These are phyloP conservation scores for Candida methanosorbosa DNA, from an alignment of 805 yeast species.

Conservation along the genomic window DNA sequence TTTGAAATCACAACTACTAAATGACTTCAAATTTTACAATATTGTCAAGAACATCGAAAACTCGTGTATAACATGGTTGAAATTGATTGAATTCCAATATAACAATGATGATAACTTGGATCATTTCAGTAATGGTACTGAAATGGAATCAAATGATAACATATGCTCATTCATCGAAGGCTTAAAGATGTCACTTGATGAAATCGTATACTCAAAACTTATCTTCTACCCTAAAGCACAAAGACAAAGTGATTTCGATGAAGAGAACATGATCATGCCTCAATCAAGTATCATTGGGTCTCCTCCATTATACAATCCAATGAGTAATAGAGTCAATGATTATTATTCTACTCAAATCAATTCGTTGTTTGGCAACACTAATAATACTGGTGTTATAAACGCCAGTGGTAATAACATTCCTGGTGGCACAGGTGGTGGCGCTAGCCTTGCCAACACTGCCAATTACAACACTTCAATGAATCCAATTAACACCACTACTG, in stretches of 20 bases:
- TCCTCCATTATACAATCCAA: no score
- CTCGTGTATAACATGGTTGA: conserved; percentile 18
- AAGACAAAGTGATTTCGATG: no score
- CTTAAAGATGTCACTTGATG: conserved; percentile 8
- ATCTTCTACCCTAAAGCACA: background rate
- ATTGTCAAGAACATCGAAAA: conserved; percentile 18
- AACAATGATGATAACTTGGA: conserved; percentile 5
- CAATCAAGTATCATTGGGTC: no score
- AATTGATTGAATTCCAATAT: conserved; percentile 10
- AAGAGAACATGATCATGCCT: no score
- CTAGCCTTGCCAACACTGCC: conserved; percentile 9
- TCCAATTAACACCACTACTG: conserved; percentile 1
- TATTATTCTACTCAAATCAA: no score
- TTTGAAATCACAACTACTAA: conserved; percentile 11
- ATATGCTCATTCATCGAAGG: conserved; percentile 10
- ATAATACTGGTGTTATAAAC: no score
- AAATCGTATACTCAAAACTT: conserved; percentile 12
- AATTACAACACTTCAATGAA: conserved; percentile 12
- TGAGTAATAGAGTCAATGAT: no score
- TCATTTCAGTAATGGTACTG: conserved; percentile 6
- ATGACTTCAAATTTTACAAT: conserved; percentile 16
- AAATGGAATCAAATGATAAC: conserved; percentile 9
- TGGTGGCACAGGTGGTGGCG: conserved; percentile 2
- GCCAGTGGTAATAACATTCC: conserved; percentile 4
- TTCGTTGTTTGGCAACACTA: no score